Conservation (phyloP, 371 early-diverging fungal species). For the Rhizopus stolonifer region DNA sequence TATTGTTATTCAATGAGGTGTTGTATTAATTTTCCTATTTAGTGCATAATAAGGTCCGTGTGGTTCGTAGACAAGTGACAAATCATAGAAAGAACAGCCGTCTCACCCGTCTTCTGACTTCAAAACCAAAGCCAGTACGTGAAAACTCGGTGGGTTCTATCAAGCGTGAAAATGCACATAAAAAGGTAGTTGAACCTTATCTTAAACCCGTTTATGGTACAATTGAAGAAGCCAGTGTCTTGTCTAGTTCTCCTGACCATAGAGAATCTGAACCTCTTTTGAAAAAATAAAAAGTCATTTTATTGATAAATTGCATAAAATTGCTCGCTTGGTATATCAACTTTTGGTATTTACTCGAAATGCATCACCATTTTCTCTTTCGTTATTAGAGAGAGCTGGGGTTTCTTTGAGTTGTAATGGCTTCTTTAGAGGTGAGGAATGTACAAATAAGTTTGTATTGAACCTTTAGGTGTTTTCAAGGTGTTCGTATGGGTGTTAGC, state of each 20-base stretch:
- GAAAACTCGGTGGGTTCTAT: slow-evolving; percentile 18
- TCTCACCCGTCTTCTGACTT: slow-evolving; percentile 23
- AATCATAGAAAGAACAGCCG: slow-evolving; percentile 25
- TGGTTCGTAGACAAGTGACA: slow-evolving; percentile 27
- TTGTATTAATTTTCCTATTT: too few relatives aligned
- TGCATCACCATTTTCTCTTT: too few relatives aligned
- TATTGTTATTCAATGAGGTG: too few relatives aligned
- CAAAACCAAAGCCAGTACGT: slow-evolving; percentile 12
- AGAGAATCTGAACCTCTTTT: slow-evolving; percentile 24
- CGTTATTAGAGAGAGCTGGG: too few relatives aligned
- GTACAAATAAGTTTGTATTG: too few relatives aligned
- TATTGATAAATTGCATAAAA: too few relatives aligned
- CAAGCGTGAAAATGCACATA: slow-evolving; percentile 1
- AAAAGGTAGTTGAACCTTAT: slow-evolving; percentile 26
- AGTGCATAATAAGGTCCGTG: slow-evolving; percentile 32
- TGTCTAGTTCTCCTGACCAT: slow-evolving; percentile 19
- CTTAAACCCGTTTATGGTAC: slow-evolving; percentile 28
- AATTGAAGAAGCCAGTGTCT: slow-evolving; percentile 3
- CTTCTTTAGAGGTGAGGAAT: too few relatives aligned
- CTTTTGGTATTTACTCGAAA: too few relatives aligned
- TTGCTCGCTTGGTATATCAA: too few relatives aligned
- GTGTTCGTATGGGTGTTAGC: too few relatives aligned
- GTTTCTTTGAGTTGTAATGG: too few relatives aligned
- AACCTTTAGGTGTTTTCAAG: too few relatives aligned
- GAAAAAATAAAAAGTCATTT: not conserved